Evolutionary conservation across 2,329 filamentous ascomycete genomes (phyloP), one percentile per base, ranked within the genome.

Genomic region (Neocatenulostroma microsporum): DNA sequence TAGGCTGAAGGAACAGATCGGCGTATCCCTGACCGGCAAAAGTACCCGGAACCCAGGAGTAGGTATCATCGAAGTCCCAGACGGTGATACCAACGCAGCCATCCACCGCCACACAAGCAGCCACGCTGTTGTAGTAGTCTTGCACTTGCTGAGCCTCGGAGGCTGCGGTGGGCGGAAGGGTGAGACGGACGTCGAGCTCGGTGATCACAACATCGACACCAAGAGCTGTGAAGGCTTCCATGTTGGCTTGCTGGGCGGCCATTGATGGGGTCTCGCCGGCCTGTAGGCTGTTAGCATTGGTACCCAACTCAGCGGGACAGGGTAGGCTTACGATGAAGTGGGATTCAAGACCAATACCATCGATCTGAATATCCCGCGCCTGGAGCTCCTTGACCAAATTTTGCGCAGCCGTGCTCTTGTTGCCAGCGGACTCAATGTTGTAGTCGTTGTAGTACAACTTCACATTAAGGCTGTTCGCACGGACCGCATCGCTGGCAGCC

Each of bases 371-470:
- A 5, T 54, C 54, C n/a, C 60, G 57, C 2, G 54, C 53, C 31
- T 57, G 42, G 30, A 66, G 56, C 19, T 54, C 53, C 36, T 56
- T 56, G 41, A 60, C 54, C 28, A 66, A 57, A 15, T 48, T 43
- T 23, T 51, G 52, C 3, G 60, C 55, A n/a, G 58, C 57, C 28
- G 41, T 48, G 21, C 53, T 47, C 39, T 68, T 69, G n/a, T 68
- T 66, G 11, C 72, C 69, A 6, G 68, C 63, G 3, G 57, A 63
- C 58, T 80, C 77, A 45, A 79, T 73, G 58, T 73, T 76, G 65
- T 79, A 81, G 57, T 78, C 73, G 55, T 78, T 78, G 60, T 74
- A 74, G 53, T 75, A 78, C 21, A 82, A 63, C 61, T 76, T 78
- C 17, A 74, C 69, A 15, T 61, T 53, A 0, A 73, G 69, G 39